Base-by-base conservation (phyloP, 2,329 filamentous ascomycete species). In the Alternaria viburni region DNA sequence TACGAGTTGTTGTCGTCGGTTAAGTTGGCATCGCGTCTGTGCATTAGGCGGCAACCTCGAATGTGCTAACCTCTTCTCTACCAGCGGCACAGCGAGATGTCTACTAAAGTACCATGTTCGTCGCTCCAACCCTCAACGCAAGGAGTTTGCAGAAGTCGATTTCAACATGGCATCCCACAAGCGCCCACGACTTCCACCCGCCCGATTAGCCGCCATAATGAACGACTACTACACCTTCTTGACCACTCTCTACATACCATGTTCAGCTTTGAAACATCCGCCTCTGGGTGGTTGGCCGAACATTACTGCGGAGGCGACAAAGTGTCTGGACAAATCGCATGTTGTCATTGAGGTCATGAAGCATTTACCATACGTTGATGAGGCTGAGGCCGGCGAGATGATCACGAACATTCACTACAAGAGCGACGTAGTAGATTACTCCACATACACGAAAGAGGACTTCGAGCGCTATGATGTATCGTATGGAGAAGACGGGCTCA, bases 161-260 rank as follows among this genome's bases (percentile, higher is more conserved):
- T 17, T 26, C 52, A 55, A 55, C 6, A 28, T 21, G 52, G 32
- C 36, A 12, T 25, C 52, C n/a, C 17, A 26, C 6, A 55, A 45
- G 13, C 36, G 5, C 6, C 17, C 23, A 10, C 36, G 36, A 28
- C 52, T 55, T 26, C 15, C 49, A n/a, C 49, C 15, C 26, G 3
- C 21, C 21, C 13, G 61, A 26, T 28, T 51, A 13, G 63, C 65
- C 23, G 26, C 45, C 19, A 59, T 59, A 13, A 57, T 69, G 17
- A 57, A 32, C n/a, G 46, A 60, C 54, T 69, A 59, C 26, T 67
- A 66, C 47, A 54, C 43, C 6, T 66, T 64, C 25, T 60, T 69
- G 30, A 57, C 55, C 5, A 63, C 4, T 17, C 47, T 67, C 19
- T 64, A 66, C 26, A 59, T 67, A 19, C 57, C 50, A 7, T 43